phyloP scores from a whole-genome alignment of 208 protist genomes.

The Leishmania amazonensis region DNA sequence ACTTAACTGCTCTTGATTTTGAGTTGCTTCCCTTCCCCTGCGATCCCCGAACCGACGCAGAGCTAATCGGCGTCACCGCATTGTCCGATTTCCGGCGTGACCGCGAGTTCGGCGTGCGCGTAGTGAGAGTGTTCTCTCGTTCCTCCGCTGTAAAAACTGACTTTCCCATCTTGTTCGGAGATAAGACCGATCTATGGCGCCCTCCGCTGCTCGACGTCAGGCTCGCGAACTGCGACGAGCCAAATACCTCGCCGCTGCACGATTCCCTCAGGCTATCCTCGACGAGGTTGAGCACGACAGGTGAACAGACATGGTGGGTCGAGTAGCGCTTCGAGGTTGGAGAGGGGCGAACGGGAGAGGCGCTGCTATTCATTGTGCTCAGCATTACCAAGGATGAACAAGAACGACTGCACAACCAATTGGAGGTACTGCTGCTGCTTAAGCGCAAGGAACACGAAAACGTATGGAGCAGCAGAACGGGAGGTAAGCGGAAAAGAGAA shows the following conservation, averaged over 20 bases:
- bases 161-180: background rate
- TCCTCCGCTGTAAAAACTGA: background rate
- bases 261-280: conserved; percentile 18
- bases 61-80: background rate
- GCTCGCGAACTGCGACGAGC: conserved; percentile 16
- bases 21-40: background rate
- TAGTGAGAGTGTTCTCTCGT: background rate
- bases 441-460: background rate
- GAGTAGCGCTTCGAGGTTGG: conserved; percentile 5
- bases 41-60: background rate
- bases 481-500: background rate
- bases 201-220: conserved; percentile 13
- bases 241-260: conserved; percentile 2
- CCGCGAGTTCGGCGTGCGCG: background rate
- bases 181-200: background rate
- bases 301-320: background rate
- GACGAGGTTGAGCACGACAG: conserved; percentile 10
- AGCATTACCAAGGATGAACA: background rate
- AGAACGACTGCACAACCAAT: background rate
- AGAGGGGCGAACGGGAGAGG: background rate
- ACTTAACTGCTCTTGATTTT: too few relatives aligned
- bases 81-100: background rate
- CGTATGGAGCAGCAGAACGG: background rate
- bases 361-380: background rate
- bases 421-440: background rate